A percentile compares a stretch with the other conserved stretches of the same genome.
Conservation (phyloP, 805 yeast species). For the Hanseniaspora guilliermondii region DNA sequence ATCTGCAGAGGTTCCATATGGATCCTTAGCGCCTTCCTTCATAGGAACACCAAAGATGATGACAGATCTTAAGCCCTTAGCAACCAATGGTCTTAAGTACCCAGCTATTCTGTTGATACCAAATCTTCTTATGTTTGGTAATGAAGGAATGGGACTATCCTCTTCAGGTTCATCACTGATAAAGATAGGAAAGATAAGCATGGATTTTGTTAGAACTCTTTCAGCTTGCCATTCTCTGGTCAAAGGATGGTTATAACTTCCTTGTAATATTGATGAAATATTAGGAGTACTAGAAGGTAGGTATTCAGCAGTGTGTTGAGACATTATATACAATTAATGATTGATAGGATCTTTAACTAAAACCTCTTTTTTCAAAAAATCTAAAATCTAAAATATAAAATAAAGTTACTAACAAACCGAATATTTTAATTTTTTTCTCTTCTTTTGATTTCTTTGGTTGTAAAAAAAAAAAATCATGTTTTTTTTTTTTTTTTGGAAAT, state of each 20-base stretch:
- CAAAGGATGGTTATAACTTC: conserved; percentile 88
- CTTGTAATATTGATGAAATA: conserved; percentile 70
- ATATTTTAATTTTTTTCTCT: no score
- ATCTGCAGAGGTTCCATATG: conserved; percentile 79
- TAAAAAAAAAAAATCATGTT: no score
- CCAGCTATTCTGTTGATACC: conserved; percentile 72
- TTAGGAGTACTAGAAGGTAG: conserved; percentile 45
- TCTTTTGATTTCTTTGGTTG: no score
- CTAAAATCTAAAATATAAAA: no score
- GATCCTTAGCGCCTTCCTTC: conserved; percentile 63
- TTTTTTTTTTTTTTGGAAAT: no score
- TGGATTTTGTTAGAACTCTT: conserved; percentile 67
- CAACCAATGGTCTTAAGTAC: conserved; percentile 55
- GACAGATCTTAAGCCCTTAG: conserved; percentile 74
- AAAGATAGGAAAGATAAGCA: conserved; percentile 89
- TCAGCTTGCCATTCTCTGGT: conserved; percentile 85
- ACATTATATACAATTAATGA: background rate
- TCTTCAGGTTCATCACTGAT: conserved; percentile 72
- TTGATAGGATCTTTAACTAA: background rate
- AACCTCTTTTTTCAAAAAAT: background rate
- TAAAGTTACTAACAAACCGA: no score
- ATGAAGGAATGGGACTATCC: conserved; percentile 55
- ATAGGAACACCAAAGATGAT: conserved; percentile 86
- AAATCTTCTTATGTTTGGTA: conserved; percentile 79
- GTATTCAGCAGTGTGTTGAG: conserved; percentile 57